A percentile compares a stretch with the other conserved stretches of the same genome.
Evolutionary conservation across 2,329 filamentous ascomycete species (phyloP).

Genomic region (Fusarium succisae): DNA sequence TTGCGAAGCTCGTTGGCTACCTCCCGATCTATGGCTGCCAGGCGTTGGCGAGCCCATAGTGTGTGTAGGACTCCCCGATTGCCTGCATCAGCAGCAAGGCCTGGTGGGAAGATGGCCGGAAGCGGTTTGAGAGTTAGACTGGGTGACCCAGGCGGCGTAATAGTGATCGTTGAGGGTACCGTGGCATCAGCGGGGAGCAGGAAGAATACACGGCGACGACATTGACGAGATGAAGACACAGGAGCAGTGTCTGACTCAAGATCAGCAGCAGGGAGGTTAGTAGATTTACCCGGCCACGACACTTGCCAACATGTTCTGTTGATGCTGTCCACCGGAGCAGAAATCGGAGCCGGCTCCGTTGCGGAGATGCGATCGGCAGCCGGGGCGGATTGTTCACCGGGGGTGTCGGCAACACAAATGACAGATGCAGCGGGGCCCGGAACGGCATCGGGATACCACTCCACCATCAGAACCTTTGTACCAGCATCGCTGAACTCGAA

Average conservation of each 20-base stretch:
- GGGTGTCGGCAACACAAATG: slow-evolving; percentile 9
- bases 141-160: slow-evolving; percentile 58
- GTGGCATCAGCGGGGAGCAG: slow-evolving; percentile 76
- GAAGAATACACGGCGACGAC: slow-evolving; percentile 76
- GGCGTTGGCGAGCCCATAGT: slow-evolving; percentile 85
- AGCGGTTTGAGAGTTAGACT: slow-evolving; percentile 76
- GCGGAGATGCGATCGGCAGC: slow-evolving; percentile 33
- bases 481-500: slow-evolving; percentile 91
- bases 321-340: background rate
- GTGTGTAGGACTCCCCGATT: slow-evolving; percentile 87
- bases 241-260: slow-evolving; percentile 44
- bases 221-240: slow-evolving; percentile 44
- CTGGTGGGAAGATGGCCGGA: slow-evolving; percentile 85
- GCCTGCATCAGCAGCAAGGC: slow-evolving; percentile 75
- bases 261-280: slow-evolving; percentile 70
- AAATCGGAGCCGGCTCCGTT: slow-evolving; percentile 24
- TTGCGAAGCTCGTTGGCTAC: slow-evolving; percentile 76
- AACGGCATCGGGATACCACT: slow-evolving; percentile 71
- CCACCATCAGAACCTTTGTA: slow-evolving; percentile 92
- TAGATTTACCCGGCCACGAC: slow-evolving; percentile 83
- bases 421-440: slow-evolving; percentile 28
- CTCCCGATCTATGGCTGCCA: slow-evolving; percentile 79
- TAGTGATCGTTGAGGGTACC: slow-evolving; percentile 76
- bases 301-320: slow-evolving; percentile 70
- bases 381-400: slow-evolving; percentile 17